Conservation (phyloP, 2,329 filamentous ascomycete species). For the Colletotrichum nymphaeae region DNA sequence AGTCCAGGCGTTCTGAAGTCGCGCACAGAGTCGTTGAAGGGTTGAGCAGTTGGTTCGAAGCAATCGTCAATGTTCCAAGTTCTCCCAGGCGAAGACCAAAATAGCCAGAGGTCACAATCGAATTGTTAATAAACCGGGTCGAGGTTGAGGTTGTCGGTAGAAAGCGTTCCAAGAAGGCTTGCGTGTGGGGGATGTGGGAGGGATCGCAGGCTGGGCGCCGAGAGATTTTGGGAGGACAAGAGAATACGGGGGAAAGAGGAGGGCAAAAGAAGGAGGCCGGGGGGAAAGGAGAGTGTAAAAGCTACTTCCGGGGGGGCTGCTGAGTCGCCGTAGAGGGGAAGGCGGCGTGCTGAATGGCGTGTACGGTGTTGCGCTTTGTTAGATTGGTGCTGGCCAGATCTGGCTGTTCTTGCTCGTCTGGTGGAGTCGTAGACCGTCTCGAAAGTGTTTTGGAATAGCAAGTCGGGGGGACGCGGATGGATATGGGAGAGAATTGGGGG, state of each 20-base stretch:
- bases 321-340: slow-evolving; percentile 3
- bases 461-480: slow-evolving; percentile 34
- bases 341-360: slow-evolving; percentile 16
- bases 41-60: slow-evolving; percentile 7
- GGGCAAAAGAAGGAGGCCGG: neutral
- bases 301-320: slow-evolving; percentile 34
- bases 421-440: slow-evolving; percentile 37
- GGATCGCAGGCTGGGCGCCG: slow-evolving; percentile 40
- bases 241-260: slow-evolving; percentile 7
- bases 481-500: slow-evolving; percentile 32
- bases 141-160: slow-evolving; percentile 20
- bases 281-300: neutral
- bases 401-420: slow-evolving; percentile 16
- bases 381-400: slow-evolving; percentile 22
- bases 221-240: slow-evolving; percentile 33
- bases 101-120: slow-evolving; percentile 2
- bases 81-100: neutral
- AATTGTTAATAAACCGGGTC: slow-evolving; percentile 29
- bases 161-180: slow-evolving; percentile 34
- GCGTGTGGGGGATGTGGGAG: slow-evolving; percentile 35
- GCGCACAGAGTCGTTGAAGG: neutral
- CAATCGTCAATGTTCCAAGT: slow-evolving; percentile 15
- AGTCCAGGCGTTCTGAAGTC: slow-evolving; percentile 22
- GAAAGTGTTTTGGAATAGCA: slow-evolving; percentile 39
- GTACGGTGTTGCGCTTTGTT: slow-evolving; percentile 23